Conservation (phyloP, 1,284 basidiomycete genomes). For the Retiboletus flavoniger region DNA sequence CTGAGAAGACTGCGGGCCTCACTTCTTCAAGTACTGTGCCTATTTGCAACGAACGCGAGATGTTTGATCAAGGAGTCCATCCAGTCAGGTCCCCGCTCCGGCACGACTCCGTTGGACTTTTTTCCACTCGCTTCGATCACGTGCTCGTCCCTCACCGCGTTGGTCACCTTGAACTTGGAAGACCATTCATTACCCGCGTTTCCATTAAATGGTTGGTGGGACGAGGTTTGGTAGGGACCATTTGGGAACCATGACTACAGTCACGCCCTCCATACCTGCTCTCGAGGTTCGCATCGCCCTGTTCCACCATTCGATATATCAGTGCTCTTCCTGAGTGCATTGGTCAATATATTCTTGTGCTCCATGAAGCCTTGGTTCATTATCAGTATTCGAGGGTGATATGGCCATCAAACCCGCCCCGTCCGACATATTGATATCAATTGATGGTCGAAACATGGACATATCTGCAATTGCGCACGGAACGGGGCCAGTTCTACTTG, state of each 20-base stretch:
- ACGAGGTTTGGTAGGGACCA: slow-evolving; percentile 53
- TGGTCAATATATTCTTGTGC: no score
- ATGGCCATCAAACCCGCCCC: no score
- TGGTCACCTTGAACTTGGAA: slow-evolving; percentile 43
- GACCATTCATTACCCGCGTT: slow-evolving; percentile 39
- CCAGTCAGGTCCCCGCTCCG: slow-evolving; percentile 22
- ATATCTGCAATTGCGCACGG: no score
- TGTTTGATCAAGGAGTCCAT: not conserved
- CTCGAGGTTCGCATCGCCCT: no score
- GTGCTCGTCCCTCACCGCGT: slow-evolving; percentile 30
- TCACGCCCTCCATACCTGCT: slow-evolving; percentile 43
- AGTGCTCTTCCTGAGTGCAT: no score
- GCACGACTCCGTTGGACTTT: slow-evolving; percentile 26
- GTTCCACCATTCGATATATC: no score
- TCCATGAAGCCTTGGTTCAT: no score
- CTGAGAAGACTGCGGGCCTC: slow-evolving; percentile 47
- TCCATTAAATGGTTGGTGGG: slow-evolving; percentile 48
- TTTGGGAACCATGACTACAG: slow-evolving; percentile 48
- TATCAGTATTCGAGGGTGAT: no score
- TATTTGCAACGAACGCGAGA: slow-evolving; percentile 33
- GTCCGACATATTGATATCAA: no score
- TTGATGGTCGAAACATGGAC: no score
- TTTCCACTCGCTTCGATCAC: slow-evolving; percentile 24
- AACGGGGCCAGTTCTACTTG: no score
- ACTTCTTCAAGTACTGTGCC: slow-evolving; percentile 47